Base-by-base conservation (phyloP, 2,329 filamentous ascomycete species). In the Fusarium sp. region DNA sequence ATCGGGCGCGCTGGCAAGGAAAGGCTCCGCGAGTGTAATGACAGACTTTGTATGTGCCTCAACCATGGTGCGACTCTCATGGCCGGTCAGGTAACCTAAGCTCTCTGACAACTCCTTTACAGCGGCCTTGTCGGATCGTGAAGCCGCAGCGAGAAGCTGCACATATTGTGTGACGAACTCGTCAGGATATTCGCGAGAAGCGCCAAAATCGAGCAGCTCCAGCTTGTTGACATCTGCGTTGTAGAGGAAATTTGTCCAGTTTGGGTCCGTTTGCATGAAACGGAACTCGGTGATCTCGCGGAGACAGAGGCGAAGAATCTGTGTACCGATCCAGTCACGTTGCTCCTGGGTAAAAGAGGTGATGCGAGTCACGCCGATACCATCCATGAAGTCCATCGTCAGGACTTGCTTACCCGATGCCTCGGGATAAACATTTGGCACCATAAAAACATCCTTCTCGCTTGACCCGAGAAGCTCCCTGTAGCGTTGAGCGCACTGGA, bases 221-320 rank as follows among this genome's bases (percentile, higher is more conserved):
- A 99, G 91, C 79, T 91, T 93, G 77, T 90, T 85, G 8, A 88
- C 90, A 25, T 85, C 77, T 2, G 90, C 85, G 77, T 98, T 96
- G 86, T 94, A 99, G 25, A 98, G 87, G 82, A 99, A 99, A 83
- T 99, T 99, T 38, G 96, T 98, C 96, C 96, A 99, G 86, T 99
- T 99, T 44, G 96, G 96, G 80, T 99, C 96, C 9, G 96, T 99
- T 84, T 99, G 96, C 96, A 99, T 99, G 85, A 97, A 98, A 69
- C 88, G 91, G 89, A 98, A 98, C 82, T 97, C 94, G 73, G 92
- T 92, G 76, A 98, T 96, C 84, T 98, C 96, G 66, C 95, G 92
- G 43, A 98, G 88, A 80, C 95, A 98, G 16, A 99, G 91, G 8
- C 95, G 93, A 59, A 98, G 88, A 74, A 98, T 94, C 78, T 98